phyloP scores from a whole-genome alignment of 441 rosid genomes.

The Flueggea neowawraea region DNA sequence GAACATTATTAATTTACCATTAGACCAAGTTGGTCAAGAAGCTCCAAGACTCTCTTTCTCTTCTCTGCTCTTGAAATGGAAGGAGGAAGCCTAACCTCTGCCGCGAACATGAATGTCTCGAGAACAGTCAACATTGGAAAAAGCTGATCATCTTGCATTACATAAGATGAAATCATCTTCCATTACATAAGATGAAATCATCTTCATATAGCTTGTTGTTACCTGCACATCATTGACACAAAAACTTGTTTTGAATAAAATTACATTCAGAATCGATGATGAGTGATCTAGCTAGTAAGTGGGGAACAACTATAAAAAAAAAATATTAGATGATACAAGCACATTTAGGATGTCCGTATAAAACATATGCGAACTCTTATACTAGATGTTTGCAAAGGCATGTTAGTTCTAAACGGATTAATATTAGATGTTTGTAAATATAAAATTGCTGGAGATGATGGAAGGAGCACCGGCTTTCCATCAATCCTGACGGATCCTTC shows the following conservation, averaged over 20 bases:
- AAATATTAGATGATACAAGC: too few species aligned
- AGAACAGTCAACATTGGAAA: slow-evolving; percentile 74
- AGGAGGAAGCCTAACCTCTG: slow-evolving; percentile 81
- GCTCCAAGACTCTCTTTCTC: slow-evolving; percentile 60
- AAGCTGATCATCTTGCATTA: slow-evolving; percentile 90
- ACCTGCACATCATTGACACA: slow-evolving; percentile 30
- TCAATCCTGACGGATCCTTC: slow-evolving; percentile 71
- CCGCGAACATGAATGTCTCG: slow-evolving; percentile 82
- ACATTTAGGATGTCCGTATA: neutral
- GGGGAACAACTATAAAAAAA: too few species aligned
- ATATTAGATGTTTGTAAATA: too few species aligned
- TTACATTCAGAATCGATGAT: too few species aligned
- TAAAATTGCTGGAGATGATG: too few species aligned
- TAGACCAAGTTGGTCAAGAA: slow-evolving; percentile 73
- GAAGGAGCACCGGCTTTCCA: slow-evolving; percentile 35
- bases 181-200: slow-evolving; percentile 82
- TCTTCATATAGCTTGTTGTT: slow-evolving; percentile 63
- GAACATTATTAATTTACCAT: slow-evolving; percentile 26
- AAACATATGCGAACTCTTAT: neutral
- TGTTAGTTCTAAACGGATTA: too few species aligned
- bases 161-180: slow-evolving; percentile 81
- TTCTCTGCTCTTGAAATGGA: slow-evolving; percentile 61
- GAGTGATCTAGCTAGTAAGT: too few species aligned
- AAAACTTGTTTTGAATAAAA: too few species aligned
- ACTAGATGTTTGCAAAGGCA: too few species aligned